Evolutionary conservation across 345 rosid genomes (phyloP), one percentile per base, ranked within the genome.

Genomic region (Arabidopsis thaliana): DNA sequence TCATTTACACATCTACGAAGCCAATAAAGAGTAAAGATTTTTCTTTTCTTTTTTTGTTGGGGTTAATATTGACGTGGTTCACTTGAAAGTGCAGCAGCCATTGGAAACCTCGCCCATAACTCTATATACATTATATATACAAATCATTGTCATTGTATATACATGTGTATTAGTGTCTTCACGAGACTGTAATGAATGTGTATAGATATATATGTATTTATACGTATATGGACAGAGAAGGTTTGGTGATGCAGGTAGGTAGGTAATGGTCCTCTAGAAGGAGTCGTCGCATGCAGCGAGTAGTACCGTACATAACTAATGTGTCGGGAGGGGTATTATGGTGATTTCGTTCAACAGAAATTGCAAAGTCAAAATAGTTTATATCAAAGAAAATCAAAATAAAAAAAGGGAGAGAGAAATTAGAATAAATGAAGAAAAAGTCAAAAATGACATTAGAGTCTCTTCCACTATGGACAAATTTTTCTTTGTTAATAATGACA

Each of bases 171-270:
- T 48, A 74, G 61, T 67, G 62, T 44, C 9, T 41, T 76, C 79
- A 76, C 79, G 79, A 76, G 75, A 69, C 58, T 69, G 59, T 61
- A 52, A 61, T 76, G 58, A 62, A 76, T 53, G 65, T 69, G 50
- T 52, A 28, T 28, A 28, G 49, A 2, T 28, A 28, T 60, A 2
- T 10, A 7, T 34, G 28, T 58, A 65, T 14, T 23, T 13, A 25
- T 73, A 42, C 25, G 53, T 64, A 52, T 14, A 48, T 5, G 56
- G 23, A 40, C 48, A 50, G 63, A 49, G 20, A 20, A 40, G 40
- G 74, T 67, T 67, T 24, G 69, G 79, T 58, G 66, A 30, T 57
- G 59, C 52, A 56, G 32, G 73, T 40, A 67, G 65, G 24, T 73
- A 65, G 63, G 62, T 59, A 6, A 50, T 59, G 79, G 73, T 59